Base-by-base conservation (phyloP, 495 filamentous ascomycete species). In the Neurospora discreta region DNA sequence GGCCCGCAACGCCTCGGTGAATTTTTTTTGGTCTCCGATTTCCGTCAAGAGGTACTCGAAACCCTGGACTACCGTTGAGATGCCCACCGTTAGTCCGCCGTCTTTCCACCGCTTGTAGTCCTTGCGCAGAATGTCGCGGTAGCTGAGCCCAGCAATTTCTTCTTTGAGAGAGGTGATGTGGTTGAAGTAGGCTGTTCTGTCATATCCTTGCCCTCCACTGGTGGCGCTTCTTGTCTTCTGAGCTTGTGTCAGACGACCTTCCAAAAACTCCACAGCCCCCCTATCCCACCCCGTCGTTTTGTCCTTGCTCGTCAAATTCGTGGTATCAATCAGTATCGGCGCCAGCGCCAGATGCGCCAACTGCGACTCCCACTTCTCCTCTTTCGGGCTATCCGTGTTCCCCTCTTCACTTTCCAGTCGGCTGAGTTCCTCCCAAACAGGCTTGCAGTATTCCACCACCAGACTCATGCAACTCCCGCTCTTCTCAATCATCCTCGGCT, bases 41-140 rank as follows among this genome's bases (percentile, higher is more conserved):
- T 92, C 92, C 3, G 82, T 75, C 9, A 89, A 71, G 40, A 94
- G 77, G 79, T 87, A 92, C 0, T 80, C 78, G 10, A 98, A 81
- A 1, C 89, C 84, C 75, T 90, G 90, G 38, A 94, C 89, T 5
- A 92, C 84, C 13, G 88, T 88, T 67, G 90, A 91, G 67, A 97
- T 91, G 1, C 95, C 95, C 10, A 99, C 80, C 23, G 82, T 85
- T 39, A 87, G 72, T 77, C 1, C 71, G 73, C 76, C 80, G 75
- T 93, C 93, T 5, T 76, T 81, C 94, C 94, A 99, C 71, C 91
- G 87, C 81, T 99, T 99, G 81, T 95, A 99, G 80, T 99, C 95
- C 74, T 96, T 94, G 71, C 90, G 86, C 68, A 98, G 78, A 18
- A 97, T 86, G 73, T 98, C 96, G 3, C 87, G 79, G 72, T 95